Evolutionary conservation across 78 protist species (phyloP), one percentile per base, ranked within the genome.

Genomic region (Capsaspora owczarzaki): DNA sequence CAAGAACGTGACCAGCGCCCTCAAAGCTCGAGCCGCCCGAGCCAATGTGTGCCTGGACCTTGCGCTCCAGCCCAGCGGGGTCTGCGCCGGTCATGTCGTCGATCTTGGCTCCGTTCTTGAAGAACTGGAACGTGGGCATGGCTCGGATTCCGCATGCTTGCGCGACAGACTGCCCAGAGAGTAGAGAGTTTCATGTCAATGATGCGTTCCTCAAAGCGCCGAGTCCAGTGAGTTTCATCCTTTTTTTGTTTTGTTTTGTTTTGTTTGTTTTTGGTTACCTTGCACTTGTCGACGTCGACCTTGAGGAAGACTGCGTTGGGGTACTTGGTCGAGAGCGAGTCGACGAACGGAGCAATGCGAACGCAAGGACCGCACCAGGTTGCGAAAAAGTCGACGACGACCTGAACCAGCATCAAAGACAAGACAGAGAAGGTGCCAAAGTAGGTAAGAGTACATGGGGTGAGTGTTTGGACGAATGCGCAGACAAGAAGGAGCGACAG

Each of bases 351-450:
- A 5, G 51, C 51, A 12, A 46, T 46, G 5, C 51, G 43, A 10
- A 63, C 6, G 78, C 85, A 82, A 27, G 85, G 85, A 14, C 78
- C 79, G 47, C 85, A 82, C 85, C 85, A 82, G 37, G 60, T 22
- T 14, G 85, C 85, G 37, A 6, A 74, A 70, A 82, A 82, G 76
- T 71, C 77, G 16, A 82, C 78, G 33, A 71, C 78, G 10, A 14
- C 66, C n/a, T 60, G 66, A 5, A 60, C n/a, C n/a, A n/a, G n/a
- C n/a, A n/a, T n/a, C n/a, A n/a, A n/a, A n/a, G n/a, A n/a, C n/a
- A n/a, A n/a, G n/a, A n/a, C n/a, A n/a, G n/a, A n/a, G n/a, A n/a
- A n/a, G n/a, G n/a, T n/a, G n/a, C n/a, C n/a, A n/a, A n/a, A n/a
- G n/a, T n/a, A n/a, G n/a, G n/a, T n/a, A n/a, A n/a, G n/a, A n/a